Base-by-base conservation (phyloP, 208 protist genomes). In the Wallacemonas sp. region DNA sequence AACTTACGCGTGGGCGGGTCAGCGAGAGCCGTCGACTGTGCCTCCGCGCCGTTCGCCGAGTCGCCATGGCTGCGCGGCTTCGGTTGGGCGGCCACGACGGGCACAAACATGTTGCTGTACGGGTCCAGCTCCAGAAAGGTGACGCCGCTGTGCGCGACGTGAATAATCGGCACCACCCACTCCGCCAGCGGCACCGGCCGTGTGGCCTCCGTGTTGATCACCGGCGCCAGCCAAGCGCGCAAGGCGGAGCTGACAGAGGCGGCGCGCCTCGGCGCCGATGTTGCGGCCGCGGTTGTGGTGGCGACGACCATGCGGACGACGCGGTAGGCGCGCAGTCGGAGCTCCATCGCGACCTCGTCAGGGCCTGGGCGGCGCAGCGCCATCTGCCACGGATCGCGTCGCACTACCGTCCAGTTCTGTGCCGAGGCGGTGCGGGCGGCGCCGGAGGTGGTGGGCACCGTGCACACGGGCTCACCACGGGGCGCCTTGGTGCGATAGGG, bases 261-360 rank as follows among this genome's bases (percentile, higher is more conserved):
- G 31, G 52, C 52, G 23, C 18, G 48, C 48, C 5, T 25, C 48
- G 48, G 48, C 44, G 10, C 8, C 12, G 44, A 12, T 7, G 44
- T 22, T 12, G 20, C 44, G 1, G 16, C 44, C 18, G 44, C 20
- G 44, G 10, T 1, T 22, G 44, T 49, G 44, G 57, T 32, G 0
- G 74, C 79, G 32, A 65, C 65, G 41, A 77, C 74, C 20, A 84
- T 77, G 28, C 67, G 50, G 50, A 84, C 77, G 33, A 61, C 65
- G 61, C 70, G 80, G 62, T 79, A 72, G 22, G 68, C 79, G 52
- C 76, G 76, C 12, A 86, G 57, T 2, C 68, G 66, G 7, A 82
- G 57, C 50, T 74, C 28, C 48, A 86, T 20, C 4, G 75, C 80
- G 11, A 86, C 46, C 69, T 86, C 80, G 5, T 73, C 73, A 0